These are phyloP conservation scores for Clitoria ternatea DNA, from an alignment of 306 rosid genomes.

Conservation along the genomic window DNA sequence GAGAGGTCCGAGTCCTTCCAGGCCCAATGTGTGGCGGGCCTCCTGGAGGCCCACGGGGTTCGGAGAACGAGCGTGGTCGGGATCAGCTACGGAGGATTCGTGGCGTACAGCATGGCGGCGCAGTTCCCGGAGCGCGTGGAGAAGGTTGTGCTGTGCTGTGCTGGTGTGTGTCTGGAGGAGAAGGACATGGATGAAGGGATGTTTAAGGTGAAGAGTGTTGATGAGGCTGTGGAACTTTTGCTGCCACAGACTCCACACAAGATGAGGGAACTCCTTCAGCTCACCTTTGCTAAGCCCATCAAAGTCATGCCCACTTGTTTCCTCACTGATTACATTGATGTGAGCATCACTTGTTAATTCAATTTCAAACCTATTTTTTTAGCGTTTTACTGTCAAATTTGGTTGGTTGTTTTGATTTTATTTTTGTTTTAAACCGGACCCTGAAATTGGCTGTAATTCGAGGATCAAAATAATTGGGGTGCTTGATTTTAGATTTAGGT, in stretches of 20 bases:
- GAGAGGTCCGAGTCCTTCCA: slow-evolving; percentile 71
- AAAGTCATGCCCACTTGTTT: slow-evolving; percentile 55
- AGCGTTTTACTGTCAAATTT: no score
- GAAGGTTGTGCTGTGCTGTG: slow-evolving; percentile 66
- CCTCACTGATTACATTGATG: slow-evolving; percentile 63
- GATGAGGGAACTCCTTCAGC: slow-evolving; percentile 46
- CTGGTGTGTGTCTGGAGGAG: slow-evolving; percentile 77
- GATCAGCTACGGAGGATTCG: slow-evolving; percentile 89
- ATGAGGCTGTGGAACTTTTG: slow-evolving; percentile 58
- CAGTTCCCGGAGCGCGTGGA: slow-evolving; percentile 66
- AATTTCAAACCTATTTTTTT: background rate
- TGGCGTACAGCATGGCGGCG: slow-evolving; percentile 72
- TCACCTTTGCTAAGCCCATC: slow-evolving; percentile 57
- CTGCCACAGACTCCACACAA: slow-evolving; percentile 61
- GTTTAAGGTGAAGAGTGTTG: slow-evolving; percentile 57
- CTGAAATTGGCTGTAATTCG: background rate
- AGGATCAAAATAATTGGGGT: no score
- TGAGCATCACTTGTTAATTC: slow-evolving; percentile 16
- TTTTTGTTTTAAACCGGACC: background rate
- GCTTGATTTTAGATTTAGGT: background rate
- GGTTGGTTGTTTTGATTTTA: no score
- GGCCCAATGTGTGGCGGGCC: slow-evolving; percentile 56
- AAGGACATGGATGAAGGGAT: slow-evolving; percentile 78
- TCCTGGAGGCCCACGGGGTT: slow-evolving; percentile 61
- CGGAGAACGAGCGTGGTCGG: slow-evolving; percentile 44